These are phyloP conservation scores for Bruguiera parviflora DNA, from an alignment of 345 rosid species.

Conservation along the genomic window DNA sequence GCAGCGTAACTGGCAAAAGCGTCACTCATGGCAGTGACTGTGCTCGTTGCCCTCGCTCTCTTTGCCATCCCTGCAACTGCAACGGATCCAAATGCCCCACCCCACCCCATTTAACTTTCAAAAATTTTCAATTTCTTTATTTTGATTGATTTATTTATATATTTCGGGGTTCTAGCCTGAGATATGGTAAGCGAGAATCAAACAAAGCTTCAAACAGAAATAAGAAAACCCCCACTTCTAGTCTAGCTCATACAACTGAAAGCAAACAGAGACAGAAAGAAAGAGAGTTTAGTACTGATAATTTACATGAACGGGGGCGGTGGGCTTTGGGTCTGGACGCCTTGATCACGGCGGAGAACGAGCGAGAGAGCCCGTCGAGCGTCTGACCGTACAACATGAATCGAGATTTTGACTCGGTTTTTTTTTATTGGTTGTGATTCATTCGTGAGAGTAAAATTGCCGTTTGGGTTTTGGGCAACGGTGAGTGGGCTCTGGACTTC, in stretches of 20 bases:
- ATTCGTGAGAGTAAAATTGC: no score
- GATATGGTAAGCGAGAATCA: no score
- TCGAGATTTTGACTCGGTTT: no score
- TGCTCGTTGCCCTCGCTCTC: conserved; percentile 45
- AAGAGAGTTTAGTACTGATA: neutral
- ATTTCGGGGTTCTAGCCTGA: no score
- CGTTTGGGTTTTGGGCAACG: no score
- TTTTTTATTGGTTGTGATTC: no score
- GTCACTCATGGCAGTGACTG: conserved; percentile 44
- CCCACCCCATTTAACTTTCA: no score
- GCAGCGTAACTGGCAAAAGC: conserved; percentile 55
- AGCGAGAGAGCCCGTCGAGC: conserved; percentile 17
- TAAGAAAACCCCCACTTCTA: neutral
- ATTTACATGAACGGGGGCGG: conserved; percentile 41
- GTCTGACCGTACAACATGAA: conserved; percentile 35
- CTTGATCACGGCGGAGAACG: conserved; percentile 14
- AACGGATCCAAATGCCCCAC: no score
- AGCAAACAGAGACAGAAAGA: neutral
- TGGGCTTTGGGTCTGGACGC: conserved; percentile 44
- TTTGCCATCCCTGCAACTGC: conserved; percentile 42
- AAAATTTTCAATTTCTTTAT: no score
- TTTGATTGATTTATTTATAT: no score
- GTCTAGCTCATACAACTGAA: neutral
- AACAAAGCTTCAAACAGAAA: no score
- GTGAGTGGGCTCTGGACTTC: no score